A percentile compares a stretch with the other conserved stretches of the same genome.
phyloP scores from a whole-genome alignment of 2,329 filamentous ascomycete species.

The Pestalotiopsis sp. region DNA sequence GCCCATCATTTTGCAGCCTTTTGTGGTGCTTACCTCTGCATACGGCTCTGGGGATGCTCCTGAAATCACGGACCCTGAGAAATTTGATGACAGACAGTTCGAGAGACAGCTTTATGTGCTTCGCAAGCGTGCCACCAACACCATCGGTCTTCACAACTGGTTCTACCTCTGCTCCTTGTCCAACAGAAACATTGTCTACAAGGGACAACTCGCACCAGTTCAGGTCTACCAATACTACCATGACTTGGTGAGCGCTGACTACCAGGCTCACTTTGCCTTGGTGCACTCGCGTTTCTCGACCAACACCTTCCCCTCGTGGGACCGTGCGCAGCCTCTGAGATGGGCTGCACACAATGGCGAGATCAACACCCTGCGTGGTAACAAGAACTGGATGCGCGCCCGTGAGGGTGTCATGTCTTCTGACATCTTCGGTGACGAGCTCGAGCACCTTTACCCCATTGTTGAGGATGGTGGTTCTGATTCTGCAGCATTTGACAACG shows the following conservation, averaged over 20 bases:
- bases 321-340: slow-evolving; percentile 90
- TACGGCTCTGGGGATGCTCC: slow-evolving; percentile 83
- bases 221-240: slow-evolving; percentile 99
- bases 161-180: slow-evolving; percentile 96
- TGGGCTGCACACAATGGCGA: slow-evolving; percentile 99
- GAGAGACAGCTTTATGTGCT: slow-evolving; percentile 93
- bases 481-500: slow-evolving; percentile 96
- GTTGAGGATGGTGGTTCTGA: slow-evolving; percentile 97
- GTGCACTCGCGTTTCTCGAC: slow-evolving; percentile 98
- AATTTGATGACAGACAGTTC: slow-evolving; percentile 83
- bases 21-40: slow-evolving; percentile 82
- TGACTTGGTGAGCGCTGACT: slow-evolving; percentile 94
- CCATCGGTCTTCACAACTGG: slow-evolving; percentile 95
- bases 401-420: slow-evolving; percentile 94
- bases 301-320: slow-evolving; percentile 98
- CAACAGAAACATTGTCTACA: slow-evolving; percentile 99
- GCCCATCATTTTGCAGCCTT: slow-evolving; percentile 92
- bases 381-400: slow-evolving; percentile 99
- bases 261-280: slow-evolving; percentile 93
- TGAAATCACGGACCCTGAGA: slow-evolving; percentile 72
- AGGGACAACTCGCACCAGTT: slow-evolving; percentile 89
- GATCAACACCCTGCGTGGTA: slow-evolving; percentile 95
- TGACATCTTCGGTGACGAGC: slow-evolving; percentile 86
- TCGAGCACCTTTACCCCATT: slow-evolving; percentile 88
- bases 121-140: slow-evolving; percentile 91